Conservation (phyloP, 2,329 filamentous ascomycete species). For the Verruconis gallopava region DNA sequence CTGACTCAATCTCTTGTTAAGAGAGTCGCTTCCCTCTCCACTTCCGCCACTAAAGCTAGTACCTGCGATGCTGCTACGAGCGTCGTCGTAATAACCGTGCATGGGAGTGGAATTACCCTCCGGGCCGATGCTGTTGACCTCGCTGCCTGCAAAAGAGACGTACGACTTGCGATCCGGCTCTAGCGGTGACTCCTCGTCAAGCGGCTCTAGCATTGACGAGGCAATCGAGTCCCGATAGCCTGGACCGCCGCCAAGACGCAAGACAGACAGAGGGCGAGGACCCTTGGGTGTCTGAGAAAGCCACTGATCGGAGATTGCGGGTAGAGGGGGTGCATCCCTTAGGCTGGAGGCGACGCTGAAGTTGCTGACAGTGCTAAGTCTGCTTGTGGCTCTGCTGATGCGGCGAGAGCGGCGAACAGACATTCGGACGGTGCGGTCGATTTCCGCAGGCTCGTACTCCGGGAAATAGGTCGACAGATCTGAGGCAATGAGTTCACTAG, state of each 20-base stretch:
- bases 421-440: slow-evolving; percentile 87
- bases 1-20: slow-evolving; percentile 71
- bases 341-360: slow-evolving; percentile 85
- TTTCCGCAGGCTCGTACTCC: slow-evolving; percentile 83
- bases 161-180: slow-evolving; percentile 92
- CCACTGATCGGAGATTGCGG: slow-evolving; percentile 91
- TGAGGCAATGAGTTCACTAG: slow-evolving; percentile 93
- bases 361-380: slow-evolving; percentile 86
- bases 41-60: slow-evolving; percentile 44
- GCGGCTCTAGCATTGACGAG: slow-evolving; percentile 75
- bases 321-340: slow-evolving; percentile 85
- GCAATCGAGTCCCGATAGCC: slow-evolving; percentile 77
- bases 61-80: slow-evolving; percentile 57
- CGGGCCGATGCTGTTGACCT: slow-evolving; percentile 65
- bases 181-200: slow-evolving; percentile 78
- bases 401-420: slow-evolving; percentile 84
- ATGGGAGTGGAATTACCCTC: slow-evolving; percentile 52
- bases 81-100: slow-evolving; percentile 78
- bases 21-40: slow-evolving; percentile 49
- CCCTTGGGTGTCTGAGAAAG: slow-evolving; percentile 33
- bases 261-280: slow-evolving; percentile 45
- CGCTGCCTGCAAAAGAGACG: slow-evolving; percentile 64
- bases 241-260: slow-evolving; percentile 44
- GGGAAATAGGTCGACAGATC: slow-evolving; percentile 97
- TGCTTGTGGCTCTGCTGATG: slow-evolving; percentile 82